Evolutionary conservation across 2,329 filamentous ascomycete species (phyloP).

Genomic region (Aureobasidium mangrovei): DNA sequence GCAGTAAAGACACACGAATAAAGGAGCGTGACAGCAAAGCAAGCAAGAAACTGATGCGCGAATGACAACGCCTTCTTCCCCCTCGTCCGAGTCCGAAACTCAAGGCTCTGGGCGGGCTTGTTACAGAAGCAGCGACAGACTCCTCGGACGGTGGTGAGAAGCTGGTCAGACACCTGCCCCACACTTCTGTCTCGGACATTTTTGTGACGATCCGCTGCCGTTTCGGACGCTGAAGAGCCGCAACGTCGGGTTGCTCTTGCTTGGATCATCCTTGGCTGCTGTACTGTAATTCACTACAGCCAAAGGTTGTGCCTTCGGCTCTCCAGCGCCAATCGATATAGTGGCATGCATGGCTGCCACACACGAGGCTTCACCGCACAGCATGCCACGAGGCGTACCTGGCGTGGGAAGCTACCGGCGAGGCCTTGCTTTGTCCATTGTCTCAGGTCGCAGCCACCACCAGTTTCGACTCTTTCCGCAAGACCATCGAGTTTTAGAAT

Average conservation of each 20-base stretch:
- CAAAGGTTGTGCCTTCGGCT: too few relatives aligned
- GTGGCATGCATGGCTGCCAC: too few relatives aligned
- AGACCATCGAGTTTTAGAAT: too few relatives aligned
- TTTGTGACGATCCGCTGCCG: not conserved
- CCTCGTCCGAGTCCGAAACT: constrained; percentile 10
- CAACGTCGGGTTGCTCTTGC: not conserved
- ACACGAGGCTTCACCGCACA: too few relatives aligned
- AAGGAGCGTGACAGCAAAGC: not conserved
- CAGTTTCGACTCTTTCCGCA: too few relatives aligned
- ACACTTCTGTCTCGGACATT: constrained; percentile 7
- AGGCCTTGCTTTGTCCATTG: too few relatives aligned
- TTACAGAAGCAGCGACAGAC: not conserved
- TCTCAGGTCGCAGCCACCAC: too few relatives aligned
- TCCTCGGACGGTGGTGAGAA: not conserved
- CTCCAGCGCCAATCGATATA: too few relatives aligned
- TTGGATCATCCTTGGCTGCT: not conserved
- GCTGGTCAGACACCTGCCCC: not conserved
- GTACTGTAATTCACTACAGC: too few relatives aligned
- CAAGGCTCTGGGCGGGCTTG: not conserved
- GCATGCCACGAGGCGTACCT: too few relatives aligned
- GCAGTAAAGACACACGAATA: not conserved
- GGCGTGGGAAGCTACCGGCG: too few relatives aligned
- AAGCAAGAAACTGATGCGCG: too few relatives aligned
- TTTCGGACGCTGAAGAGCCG: constrained; percentile 1
- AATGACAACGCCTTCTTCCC: not conserved